These are phyloP conservation scores for Xylaria venustula DNA, from an alignment of 495 filamentous ascomycete genomes.

Conservation along the genomic window DNA sequence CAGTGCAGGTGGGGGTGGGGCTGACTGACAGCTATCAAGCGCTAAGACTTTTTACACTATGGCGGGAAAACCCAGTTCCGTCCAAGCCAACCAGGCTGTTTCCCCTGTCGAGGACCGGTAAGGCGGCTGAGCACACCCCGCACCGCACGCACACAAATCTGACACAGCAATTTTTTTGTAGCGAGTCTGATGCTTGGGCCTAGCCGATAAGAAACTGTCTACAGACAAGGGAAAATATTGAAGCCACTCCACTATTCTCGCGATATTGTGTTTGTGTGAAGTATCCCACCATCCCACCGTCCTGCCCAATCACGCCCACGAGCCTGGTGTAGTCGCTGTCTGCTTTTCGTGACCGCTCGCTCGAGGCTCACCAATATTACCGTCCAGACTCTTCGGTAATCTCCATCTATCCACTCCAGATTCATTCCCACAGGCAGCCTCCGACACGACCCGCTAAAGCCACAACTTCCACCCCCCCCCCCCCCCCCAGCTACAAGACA, in stretches of 20 bases:
- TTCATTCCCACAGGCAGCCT: no score
- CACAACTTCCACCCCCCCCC: no score
- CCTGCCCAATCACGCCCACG: slow-evolving; percentile 9
- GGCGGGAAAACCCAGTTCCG: slow-evolving; percentile 9
- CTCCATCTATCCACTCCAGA: no score
- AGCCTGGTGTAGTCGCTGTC: not conserved
- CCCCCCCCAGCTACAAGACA: not conserved
- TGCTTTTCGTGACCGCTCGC: not conserved
- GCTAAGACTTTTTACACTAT: not conserved
- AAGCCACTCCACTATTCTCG: not conserved
- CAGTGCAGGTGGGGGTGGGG: not conserved
- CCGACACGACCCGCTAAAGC: no score
- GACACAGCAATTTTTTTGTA: slow-evolving; percentile 12
- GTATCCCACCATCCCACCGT: not conserved
- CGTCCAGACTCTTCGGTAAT: not conserved
- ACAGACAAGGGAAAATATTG: not conserved
- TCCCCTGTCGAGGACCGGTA: not conserved
- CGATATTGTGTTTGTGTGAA: not conserved
- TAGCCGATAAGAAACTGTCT: not conserved
- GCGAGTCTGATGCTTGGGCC: not conserved
- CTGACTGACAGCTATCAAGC: not conserved
- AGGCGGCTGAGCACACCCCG: slow-evolving; percentile 6
- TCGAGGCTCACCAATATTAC: not conserved
- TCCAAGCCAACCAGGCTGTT: not conserved
- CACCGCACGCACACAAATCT: slow-evolving; percentile 13